Conservation (phyloP, 1,139 yeast species). For the Pichia terricola region DNA sequence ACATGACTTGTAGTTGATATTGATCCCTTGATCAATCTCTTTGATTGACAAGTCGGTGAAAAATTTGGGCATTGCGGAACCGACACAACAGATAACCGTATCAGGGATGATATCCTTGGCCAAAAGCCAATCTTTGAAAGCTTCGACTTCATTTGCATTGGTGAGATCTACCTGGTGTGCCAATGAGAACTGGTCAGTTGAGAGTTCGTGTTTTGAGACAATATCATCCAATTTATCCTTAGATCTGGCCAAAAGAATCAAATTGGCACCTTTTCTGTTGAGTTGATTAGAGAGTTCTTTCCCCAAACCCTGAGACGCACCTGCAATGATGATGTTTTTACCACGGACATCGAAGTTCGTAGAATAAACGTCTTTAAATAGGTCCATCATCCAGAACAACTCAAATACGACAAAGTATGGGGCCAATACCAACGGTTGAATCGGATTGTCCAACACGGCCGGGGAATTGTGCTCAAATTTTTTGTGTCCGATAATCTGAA, state of each 20-base stretch:
- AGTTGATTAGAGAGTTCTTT: slow-evolving; percentile 56
- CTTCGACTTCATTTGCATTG: slow-evolving; percentile 34
- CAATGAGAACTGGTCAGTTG: slow-evolving; percentile 29
- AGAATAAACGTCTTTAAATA: background rate
- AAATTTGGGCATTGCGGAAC: slow-evolving; percentile 72
- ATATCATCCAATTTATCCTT: slow-evolving; percentile 44
- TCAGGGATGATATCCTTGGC: slow-evolving; percentile 40
- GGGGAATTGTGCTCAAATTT: slow-evolving; percentile 77
- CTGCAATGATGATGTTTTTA: slow-evolving; percentile 70
- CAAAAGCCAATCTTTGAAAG: slow-evolving; percentile 28
- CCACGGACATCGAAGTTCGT: slow-evolving; percentile 27
- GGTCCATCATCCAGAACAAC: slow-evolving; percentile 36
- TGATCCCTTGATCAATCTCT: slow-evolving; percentile 54
- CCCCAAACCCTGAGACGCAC: slow-evolving; percentile 95
- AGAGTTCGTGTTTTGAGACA: slow-evolving; percentile 29
- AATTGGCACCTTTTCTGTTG: slow-evolving; percentile 48
- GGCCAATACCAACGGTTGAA: slow-evolving; percentile 82
- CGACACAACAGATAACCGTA: slow-evolving; percentile 78
- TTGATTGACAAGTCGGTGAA: slow-evolving; percentile 55
- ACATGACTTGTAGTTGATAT: slow-evolving; percentile 66
- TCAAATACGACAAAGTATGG: slow-evolving; percentile 86
- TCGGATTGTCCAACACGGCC: slow-evolving; percentile 70
- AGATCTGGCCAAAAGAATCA: slow-evolving; percentile 71
- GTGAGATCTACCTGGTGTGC: slow-evolving; percentile 64
- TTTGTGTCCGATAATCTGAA: slow-evolving; percentile 88